Percentiles rank a stretch among this genome's conserved stretches.
Conservation (phyloP, 768 basidiomycete genomes). For the Podaxis sp. region DNA sequence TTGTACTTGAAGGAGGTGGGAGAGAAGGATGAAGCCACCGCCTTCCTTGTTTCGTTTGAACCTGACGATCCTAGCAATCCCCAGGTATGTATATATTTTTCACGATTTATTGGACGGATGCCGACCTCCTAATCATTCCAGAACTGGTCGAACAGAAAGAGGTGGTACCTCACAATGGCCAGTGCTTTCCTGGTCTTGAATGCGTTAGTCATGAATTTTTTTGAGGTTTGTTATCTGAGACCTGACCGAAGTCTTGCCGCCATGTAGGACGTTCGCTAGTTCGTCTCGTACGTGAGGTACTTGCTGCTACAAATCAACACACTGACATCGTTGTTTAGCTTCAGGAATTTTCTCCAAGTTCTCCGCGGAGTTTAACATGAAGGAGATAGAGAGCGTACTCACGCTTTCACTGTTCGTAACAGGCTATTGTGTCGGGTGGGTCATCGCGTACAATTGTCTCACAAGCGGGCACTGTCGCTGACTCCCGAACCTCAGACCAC, state of each 20-base stretch:
- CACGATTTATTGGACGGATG: neutral
- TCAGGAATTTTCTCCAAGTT: conserved; percentile 47
- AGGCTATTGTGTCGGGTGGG: conserved; percentile 64
- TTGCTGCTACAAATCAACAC: neutral
- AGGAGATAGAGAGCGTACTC: conserved; percentile 49
- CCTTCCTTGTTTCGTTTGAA: conserved; percentile 37
- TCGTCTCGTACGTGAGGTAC: conserved; percentile 42
- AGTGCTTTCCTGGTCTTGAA: conserved; percentile 53
- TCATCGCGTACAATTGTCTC: neutral
- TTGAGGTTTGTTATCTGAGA: neutral
- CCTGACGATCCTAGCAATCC: conserved; percentile 46
- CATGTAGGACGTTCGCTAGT: conserved; percentile 58
- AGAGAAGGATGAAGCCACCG: conserved; percentile 22
- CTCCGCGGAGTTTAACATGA: conserved; percentile 47
- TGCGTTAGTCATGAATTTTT: conserved; percentile 37
- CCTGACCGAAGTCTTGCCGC: conserved; percentile 1
- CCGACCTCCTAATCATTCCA: conserved; percentile 19
- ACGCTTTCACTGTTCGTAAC: conserved; percentile 63
- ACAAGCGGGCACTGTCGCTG: neutral
- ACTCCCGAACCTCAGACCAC: conserved; percentile 31
- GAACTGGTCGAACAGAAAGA: conserved; percentile 47
- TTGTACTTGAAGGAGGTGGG: conserved; percentile 9
- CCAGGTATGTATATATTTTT: conserved; percentile 31
- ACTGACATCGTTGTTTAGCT: conserved; percentile 27
- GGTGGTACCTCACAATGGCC: conserved; percentile 54